Conservation (phyloP, 441 rosid genomes). For the Corymbia citriodora region DNA sequence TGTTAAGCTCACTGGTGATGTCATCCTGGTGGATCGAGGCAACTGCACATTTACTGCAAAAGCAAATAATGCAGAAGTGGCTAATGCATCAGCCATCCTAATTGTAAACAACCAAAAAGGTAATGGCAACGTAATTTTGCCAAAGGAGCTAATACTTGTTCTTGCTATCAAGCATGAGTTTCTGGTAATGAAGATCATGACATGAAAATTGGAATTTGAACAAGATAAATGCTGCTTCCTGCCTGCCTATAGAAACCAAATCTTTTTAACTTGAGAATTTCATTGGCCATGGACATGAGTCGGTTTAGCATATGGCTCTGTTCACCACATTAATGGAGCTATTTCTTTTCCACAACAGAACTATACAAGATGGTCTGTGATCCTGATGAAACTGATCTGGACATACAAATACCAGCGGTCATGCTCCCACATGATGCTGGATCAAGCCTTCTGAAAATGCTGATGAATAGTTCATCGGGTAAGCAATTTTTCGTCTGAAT, state of each 20-base stretch:
- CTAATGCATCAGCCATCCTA: slow-evolving; percentile 88
- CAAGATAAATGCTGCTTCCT: neutral
- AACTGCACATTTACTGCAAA: slow-evolving; percentile 82
- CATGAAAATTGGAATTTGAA: neutral
- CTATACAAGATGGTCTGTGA: slow-evolving; percentile 99
- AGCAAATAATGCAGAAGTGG: slow-evolving; percentile 86
- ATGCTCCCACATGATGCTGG: slow-evolving; percentile 99
- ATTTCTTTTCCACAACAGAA: slow-evolving; percentile 33
- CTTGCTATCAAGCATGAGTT: neutral
- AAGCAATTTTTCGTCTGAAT: slow-evolving; percentile 6
- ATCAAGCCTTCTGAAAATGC: slow-evolving; percentile 61
- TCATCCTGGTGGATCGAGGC: slow-evolving; percentile 90
- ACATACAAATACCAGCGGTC: slow-evolving; percentile 82
- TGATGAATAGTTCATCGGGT: slow-evolving; percentile 59
- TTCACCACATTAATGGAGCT: neutral
- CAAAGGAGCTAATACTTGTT: neutral
- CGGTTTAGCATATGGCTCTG: neutral
- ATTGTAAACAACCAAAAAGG: slow-evolving; percentile 91
- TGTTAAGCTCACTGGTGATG: slow-evolving; percentile 67
- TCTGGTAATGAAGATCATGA: neutral
- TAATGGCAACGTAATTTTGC: neutral
- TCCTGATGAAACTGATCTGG: slow-evolving; percentile 90
- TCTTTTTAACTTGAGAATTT: neutral
- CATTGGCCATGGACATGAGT: neutral
- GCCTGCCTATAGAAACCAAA: neutral